Evolutionary conservation across 306 rosid species (phyloP), one percentile per base, ranked within the genome.

Genomic region (Begonia loranthoides): DNA sequence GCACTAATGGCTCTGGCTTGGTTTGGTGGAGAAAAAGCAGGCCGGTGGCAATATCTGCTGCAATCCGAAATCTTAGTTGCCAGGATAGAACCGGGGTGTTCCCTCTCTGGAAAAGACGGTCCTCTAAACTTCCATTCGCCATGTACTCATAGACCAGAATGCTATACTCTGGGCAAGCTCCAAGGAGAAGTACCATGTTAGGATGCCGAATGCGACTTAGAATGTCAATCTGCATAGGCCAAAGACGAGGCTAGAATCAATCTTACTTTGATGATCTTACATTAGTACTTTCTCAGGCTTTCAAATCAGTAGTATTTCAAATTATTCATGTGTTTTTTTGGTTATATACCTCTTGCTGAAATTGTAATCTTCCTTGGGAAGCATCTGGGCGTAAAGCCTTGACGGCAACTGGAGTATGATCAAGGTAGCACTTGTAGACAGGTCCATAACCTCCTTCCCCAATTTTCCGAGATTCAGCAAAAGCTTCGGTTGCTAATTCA

Each of bases 401-500:
- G 34, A 82, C 94, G 0, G 99, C 99, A 28, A 68, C 99, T 0
- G 74, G 68, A 24, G 96, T 90, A 64, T 86, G 88, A 73, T 90
- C 84, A 24, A 90, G 95, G 50, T 57, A 77, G 56, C 90, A 81
- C 54, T 38, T 63, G 54, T 21, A 81, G 41, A 86, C 99, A 4
- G 94, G 95, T 15, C 99, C 99, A 61, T 90, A 90, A 15, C 94
- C 95, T 34, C 99, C 96, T 73, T 90, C 96, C 43, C 99, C 99
- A 39, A 90, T 75, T 66, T 86, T 90, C 16, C 64, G 85, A 59
- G 81, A 69, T n/a, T 34, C 68, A 1, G 72, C 54, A 55, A 90
- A 90, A 53, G 12, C 49, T 10, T 82, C 70, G 7, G 99, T 80
- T 9, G 99, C 95, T 9, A 4, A 17, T 72, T 86, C 94, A 60